These are phyloP conservation scores for Starmerella stellata DNA, from an alignment of 805 yeast species.

Conservation along the genomic window DNA sequence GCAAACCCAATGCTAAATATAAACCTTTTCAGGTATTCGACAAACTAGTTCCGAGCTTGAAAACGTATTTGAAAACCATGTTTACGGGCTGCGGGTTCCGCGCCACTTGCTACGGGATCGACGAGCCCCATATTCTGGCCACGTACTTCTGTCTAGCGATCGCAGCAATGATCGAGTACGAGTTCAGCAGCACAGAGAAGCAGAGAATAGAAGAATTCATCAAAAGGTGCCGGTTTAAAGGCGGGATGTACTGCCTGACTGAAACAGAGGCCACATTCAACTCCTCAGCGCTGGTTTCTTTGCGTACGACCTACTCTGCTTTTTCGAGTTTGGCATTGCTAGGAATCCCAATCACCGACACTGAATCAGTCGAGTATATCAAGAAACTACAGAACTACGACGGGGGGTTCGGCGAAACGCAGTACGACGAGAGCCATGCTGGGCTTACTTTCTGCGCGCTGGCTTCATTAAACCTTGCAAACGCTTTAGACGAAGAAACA, in stretches of 20 bases:
- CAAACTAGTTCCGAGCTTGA: neutral
- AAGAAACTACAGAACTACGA: constrained; percentile 26
- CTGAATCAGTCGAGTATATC: neutral
- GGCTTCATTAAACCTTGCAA: constrained; percentile 35
- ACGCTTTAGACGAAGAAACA: neutral
- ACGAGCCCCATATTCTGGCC: constrained; percentile 22
- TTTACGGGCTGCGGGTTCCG: constrained; percentile 11
- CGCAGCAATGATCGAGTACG: constrained; percentile 19
- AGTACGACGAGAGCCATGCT: constrained; percentile 50
- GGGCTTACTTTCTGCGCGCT: constrained; percentile 79
- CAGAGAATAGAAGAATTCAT: constrained; percentile 37
- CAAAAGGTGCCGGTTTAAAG: constrained; percentile 37
- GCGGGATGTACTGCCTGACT: constrained; percentile 40
- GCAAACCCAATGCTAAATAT: neutral
- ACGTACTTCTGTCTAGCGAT: constrained; percentile 58
- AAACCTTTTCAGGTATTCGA: neutral
- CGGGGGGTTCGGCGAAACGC: constrained; percentile 54
- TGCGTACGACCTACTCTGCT: constrained; percentile 61
- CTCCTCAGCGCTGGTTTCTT: constrained; percentile 28
- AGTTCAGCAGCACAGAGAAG: neutral
- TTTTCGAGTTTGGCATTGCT: constrained; percentile 28
- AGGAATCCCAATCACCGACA: neutral
- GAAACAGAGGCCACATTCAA: constrained; percentile 24
- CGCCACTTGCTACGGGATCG: neutral
- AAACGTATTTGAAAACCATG: constrained; percentile 3